Base-by-base conservation (phyloP, 192 early-diverging fungal genomes). In the Umbelopsis ramanniana region DNA sequence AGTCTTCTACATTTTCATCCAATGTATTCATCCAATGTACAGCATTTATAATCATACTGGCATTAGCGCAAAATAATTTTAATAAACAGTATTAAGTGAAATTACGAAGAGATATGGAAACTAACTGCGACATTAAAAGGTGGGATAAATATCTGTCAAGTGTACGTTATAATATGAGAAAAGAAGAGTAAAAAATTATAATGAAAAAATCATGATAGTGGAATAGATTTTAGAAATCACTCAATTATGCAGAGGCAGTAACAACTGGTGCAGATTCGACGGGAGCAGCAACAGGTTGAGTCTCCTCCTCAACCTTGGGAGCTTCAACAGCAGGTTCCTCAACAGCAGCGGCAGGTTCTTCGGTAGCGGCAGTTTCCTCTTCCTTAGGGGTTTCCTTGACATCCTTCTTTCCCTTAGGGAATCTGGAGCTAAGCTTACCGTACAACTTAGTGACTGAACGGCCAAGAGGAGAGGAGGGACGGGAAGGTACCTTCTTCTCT, bases 301-400 rank as follows among this genome's bases (percentile, higher is more conserved):
- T 37, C 35, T 63, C 57, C 50, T 75, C 74, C 43, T 63, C 69
- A 46, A 33, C 68, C 45, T 47, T 60, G 50, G 48, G 24, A 53
- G 48, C 67, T 26, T 45, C 67, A 69, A 26, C 48, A 50, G 48
- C 48, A 50, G 48, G 48, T 19, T 50, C 48, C 48, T 50, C 48
- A 19, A 15, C 11, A 43, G 40, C 52, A 54, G 52, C 48, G 50
- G 52, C 70, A 67, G 75, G 15, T 10, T 46, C 60, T 26, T 66
- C 70, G n/a, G 9, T 50, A 50, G 48, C 48, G 14, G 55, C 57
- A 73, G 47, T 12, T 33, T 63, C 57, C 26, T 60, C 55, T 35
- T 60, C 33, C 15, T 29, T 35, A 37, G 57, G 15, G 17, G 57
- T n/a, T 12, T 63, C 57, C 57, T 63, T 63, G 19, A 33, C 17